Evolutionary conservation across 306 rosid genomes (phyloP).

Genomic region (Vachellia pachyceras): DNA sequence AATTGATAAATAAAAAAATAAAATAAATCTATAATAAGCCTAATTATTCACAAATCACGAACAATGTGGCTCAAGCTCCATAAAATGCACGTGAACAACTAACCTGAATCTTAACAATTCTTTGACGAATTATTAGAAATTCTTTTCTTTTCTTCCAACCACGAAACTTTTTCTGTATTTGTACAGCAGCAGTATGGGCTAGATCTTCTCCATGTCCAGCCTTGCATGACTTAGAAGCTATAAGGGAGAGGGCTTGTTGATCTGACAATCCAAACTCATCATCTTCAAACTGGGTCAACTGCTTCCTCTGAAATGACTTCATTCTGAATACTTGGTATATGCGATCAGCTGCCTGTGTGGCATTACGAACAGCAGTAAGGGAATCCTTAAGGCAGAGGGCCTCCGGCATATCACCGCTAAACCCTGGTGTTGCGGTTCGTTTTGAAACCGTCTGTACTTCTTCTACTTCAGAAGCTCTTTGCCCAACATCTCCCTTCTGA

Average conservation of each 20-base stretch:
- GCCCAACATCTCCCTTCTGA: conserved; percentile 45
- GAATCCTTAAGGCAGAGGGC: conserved; percentile 81
- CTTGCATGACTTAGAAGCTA: conserved; percentile 59
- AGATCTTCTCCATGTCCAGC: conserved; percentile 53
- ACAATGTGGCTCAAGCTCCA: background rate
- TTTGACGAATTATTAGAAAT: conserved; percentile 74
- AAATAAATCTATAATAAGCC: background rate
- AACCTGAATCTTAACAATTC: conserved; percentile 94
- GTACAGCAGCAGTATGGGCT: conserved; percentile 68
- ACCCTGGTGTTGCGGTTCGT: conserved; percentile 59
- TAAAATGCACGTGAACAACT: background rate
- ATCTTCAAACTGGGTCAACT: conserved; percentile 48
- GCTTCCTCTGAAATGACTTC: conserved; percentile 79
- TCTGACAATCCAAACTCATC: conserved; percentile 62
- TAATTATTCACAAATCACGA: background rate
- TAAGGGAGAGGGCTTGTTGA: conserved; percentile 59
- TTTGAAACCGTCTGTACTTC: conserved; percentile 68
- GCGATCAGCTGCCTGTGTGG: conserved; percentile 85
- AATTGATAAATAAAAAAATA: too few species aligned
- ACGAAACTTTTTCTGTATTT: conserved; percentile 88
- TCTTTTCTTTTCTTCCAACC: conserved; percentile 94
- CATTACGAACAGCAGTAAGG: conserved; percentile 83
- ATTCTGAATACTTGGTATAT: conserved; percentile 75
- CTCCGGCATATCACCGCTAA: conserved; percentile 55
- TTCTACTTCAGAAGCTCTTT: conserved; percentile 48